Conservation (phyloP, 352 stramenopile genomes). For the Phytophthora foliorum region DNA sequence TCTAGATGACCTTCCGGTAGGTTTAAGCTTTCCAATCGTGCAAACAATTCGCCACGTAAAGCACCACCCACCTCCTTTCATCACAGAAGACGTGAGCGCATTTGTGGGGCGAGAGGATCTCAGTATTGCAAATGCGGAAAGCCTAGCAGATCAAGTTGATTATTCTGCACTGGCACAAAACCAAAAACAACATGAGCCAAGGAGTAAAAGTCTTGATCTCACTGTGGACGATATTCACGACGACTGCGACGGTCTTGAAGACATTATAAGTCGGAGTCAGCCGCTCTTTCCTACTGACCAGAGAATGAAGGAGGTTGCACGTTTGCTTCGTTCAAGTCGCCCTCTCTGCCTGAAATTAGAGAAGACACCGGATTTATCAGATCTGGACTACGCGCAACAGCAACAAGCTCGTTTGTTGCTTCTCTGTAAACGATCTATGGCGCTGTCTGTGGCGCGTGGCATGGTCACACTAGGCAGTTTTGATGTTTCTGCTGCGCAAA, state of each 20-base stretch:
- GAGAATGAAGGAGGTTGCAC: conserved; percentile 84
- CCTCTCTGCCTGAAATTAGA: conserved; percentile 80
- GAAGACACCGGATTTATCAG: conserved; percentile 69
- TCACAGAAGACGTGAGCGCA: conserved; percentile 61
- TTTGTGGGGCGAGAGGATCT: conserved; percentile 78
- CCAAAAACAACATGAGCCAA: conserved; percentile 26
- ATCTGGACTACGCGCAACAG: conserved; percentile 79
- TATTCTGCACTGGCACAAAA: conserved; percentile 10
- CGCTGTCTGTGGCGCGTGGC: conserved; percentile 93
- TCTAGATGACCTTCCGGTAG: conserved; percentile 68
- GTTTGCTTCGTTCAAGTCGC: conserved; percentile 79
- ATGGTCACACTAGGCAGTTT: conserved; percentile 98
- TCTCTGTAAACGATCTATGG: conserved; percentile 95
- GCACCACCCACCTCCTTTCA: conserved; percentile 63
- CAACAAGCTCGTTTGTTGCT: conserved; percentile 97
- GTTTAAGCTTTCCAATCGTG: conserved; percentile 66
- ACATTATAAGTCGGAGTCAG: conserved; percentile 63
- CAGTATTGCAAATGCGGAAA: conserved; percentile 35
- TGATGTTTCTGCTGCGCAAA: conserved; percentile 66
- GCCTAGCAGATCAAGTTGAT: conserved; percentile 11
- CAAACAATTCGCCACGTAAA: conserved; percentile 69
- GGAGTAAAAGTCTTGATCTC: conserved; percentile 9
- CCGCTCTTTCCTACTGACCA: conserved; percentile 77
- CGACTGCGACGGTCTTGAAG: conserved; percentile 71
- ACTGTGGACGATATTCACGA: conserved; percentile 28